phyloP scores from a whole-genome alignment of 805 yeast genomes.

The Schwanniomyces vanrijiae region DNA sequence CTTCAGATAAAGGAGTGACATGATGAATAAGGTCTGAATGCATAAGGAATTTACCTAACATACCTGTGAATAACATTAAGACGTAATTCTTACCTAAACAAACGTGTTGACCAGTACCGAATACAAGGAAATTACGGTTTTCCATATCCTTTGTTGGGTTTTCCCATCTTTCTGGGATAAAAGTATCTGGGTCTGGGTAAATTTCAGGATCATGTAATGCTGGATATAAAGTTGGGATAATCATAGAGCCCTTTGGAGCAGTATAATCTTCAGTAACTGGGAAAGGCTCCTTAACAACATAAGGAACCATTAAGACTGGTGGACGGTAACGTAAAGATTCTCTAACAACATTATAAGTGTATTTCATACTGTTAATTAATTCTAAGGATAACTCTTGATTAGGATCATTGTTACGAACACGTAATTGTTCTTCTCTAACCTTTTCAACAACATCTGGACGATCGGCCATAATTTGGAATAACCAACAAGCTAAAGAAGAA shows the following conservation, averaged over 20 bases:
- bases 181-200: slow-evolving; percentile 90
- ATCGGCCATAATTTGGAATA: slow-evolving; percentile 94
- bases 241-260: slow-evolving; percentile 96
- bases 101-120: slow-evolving; percentile 96
- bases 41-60: slow-evolving; percentile 89
- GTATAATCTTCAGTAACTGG: slow-evolving; percentile 82
- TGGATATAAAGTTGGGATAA: slow-evolving; percentile 93
- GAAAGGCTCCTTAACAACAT: slow-evolving; percentile 83
- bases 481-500: slow-evolving; percentile 96
- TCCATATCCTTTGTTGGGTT: slow-evolving; percentile 75
- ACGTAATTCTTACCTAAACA: slow-evolving; percentile 96
- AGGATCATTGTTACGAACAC: slow-evolving; percentile 78
- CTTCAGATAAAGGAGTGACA: slow-evolving; percentile 82
- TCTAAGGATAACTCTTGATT: slow-evolving; percentile 60
- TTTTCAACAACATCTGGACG: slow-evolving; percentile 87
- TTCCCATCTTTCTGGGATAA: slow-evolving; percentile 96
- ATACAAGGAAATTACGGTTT: slow-evolving; percentile 91
- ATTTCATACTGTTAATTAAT: slow-evolving; percentile 80
- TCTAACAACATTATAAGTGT: slow-evolving; percentile 87
- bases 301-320: slow-evolving; percentile 98
- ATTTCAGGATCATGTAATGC: slow-evolving; percentile 97
- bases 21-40: slow-evolving; percentile 78
- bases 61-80: slow-evolving; percentile 80
- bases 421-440: slow-evolving; percentile 88
- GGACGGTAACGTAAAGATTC: slow-evolving; percentile 95